Evolutionary conservation across 2,329 filamentous ascomycete species (phyloP), one percentile per base, ranked within the genome.

Genomic region (Penicillium brasilianum): DNA sequence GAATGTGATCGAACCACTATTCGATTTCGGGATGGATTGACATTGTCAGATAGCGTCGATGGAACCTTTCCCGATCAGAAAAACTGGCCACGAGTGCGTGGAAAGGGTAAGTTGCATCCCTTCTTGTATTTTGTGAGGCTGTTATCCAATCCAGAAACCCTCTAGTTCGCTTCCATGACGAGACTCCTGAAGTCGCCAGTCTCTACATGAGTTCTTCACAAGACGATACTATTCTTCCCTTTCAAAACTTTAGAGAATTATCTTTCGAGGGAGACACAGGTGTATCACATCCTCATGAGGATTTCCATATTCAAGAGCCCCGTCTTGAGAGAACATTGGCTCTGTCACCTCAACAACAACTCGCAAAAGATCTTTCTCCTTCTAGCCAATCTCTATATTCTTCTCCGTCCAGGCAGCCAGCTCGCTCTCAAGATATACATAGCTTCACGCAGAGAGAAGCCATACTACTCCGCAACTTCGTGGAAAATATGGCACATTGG

Each of bases 401-500:
- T 34, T 50, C 58, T 20, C 11, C 43, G 18, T 52, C 43, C 2
- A 22, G 48, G 20, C 30, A 30, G 6, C 55, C 36, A 44, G 43
- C 51, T 10, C 51, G 39, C n/a, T 57, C 48, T n/a, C 58, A 54
- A 0, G 13, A 39, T 9, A 34, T 61, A 16, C 46, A 64, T 25
- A 48, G 46, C 2, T 60, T 69, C 4, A 70, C 59, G 14, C 61
- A 61, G 25, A 57, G 70, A 28, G 68, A 71, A 46, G 68, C 70
- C 4, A 57, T 58, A 2, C 32, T 72, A 20, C 63, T 72, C 52
- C 63, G 71, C 2, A 72, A 74, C 32, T 77, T 72, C 55, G 68
- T 74, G 16, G 71, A 75, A 44, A 72, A 75, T 14, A 71, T 77
- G 57, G 75, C 72, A 3, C 65, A 72, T 7, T 75, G 74, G 72